These are phyloP conservation scores for Coleophoma cylindrospora DNA, from an alignment of 2,329 filamentous ascomycete species.

Conservation along the genomic window DNA sequence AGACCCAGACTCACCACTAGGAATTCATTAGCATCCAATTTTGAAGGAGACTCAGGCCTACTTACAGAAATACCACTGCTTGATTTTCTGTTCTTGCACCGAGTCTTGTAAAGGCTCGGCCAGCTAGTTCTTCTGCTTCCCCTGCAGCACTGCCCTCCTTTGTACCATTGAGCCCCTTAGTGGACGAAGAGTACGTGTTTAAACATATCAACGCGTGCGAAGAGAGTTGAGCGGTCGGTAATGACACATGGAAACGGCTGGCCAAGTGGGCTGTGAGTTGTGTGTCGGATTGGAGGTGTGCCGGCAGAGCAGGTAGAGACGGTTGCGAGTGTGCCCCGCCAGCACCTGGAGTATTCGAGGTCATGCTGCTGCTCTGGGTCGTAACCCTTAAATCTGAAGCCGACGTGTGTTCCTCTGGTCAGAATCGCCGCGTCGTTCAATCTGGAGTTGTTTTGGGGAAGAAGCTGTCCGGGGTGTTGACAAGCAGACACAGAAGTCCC, in stretches of 20 bases:
- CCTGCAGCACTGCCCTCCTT: constrained; percentile 91
- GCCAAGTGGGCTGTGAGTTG: constrained; percentile 79
- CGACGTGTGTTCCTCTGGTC: constrained; percentile 2
- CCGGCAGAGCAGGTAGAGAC: constrained; percentile 81
- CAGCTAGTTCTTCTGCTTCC: constrained; percentile 87
- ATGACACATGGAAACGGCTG: constrained; percentile 84
- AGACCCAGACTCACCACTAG: constrained; percentile 87
- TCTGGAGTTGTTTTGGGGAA: background rate
- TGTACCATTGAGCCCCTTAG: constrained; percentile 82
- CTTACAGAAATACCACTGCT: constrained; percentile 87
- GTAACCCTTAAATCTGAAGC: constrained; percentile 13
- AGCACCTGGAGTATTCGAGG: constrained; percentile 36
- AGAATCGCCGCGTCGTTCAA: background rate
- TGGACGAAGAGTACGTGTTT: constrained; percentile 90
- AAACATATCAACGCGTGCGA: constrained; percentile 88
- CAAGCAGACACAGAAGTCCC: background rate
- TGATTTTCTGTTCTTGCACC: constrained; percentile 91
- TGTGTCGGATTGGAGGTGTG: constrained; percentile 74
- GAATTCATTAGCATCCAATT: constrained; percentile 6
- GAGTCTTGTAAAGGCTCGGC: constrained; percentile 77
- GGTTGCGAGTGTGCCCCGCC: constrained; percentile 72
- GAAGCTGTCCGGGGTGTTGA: background rate
- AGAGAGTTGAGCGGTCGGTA: constrained; percentile 83
- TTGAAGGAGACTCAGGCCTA: constrained; percentile 21
- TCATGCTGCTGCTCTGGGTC: constrained; percentile 44